Evolutionary conservation across 139 green algal genomes (phyloP), one percentile per base, ranked within the genome.

Genomic region (Zygnema circumcarinatum): DNA sequence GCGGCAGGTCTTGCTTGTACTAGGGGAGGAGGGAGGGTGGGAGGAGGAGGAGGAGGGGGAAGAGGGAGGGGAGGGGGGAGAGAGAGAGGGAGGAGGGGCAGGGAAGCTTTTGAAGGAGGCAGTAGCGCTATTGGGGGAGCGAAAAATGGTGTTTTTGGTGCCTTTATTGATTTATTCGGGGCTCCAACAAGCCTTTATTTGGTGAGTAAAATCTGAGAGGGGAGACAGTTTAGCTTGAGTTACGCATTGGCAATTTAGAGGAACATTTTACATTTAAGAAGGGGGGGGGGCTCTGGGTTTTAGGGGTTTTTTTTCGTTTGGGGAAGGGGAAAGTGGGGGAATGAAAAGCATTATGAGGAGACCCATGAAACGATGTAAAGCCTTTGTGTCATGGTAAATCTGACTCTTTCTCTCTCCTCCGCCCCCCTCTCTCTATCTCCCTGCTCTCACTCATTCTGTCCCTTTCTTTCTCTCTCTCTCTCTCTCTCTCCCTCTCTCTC

Each of bases 101-200:
- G 7, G 7, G 11, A 16, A 78, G 69, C 69, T 78, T 11, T 3
- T 16, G 69, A 39, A 41, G 16, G 69, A 11, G 16, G 35, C 69
- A n/a, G 7, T 83, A 31, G 32, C 2, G 2, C 32, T 83, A 33
- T 52, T 83, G 75, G 75, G 75, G 25, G 75, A 83, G 47, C 39
- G 78, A 1, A 36, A 32, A 67, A 36, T 85, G 78, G n/a, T 31
- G 39, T 41, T 74, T 21, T 67, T 85, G 16, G 39, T 87, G 54
- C 29, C 81, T 39, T n/a, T 87, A 16, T 56, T 87, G 47, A 72
- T 81, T 38, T 87, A 87, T 72, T 67, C 54, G 22, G 81, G 81
- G 2, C 1, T 81, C 11, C 81, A 87, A 72, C 54, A 81, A 72
- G 81, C 81, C 2, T 87, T 87, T 42, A 78, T 87, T 20, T 87